Evolutionary conservation across 228 moss, liverwort and hornwort genomes (phyloP), one percentile per base, ranked within the genome.

Genomic region (Sphagnum magellanicum): DNA sequence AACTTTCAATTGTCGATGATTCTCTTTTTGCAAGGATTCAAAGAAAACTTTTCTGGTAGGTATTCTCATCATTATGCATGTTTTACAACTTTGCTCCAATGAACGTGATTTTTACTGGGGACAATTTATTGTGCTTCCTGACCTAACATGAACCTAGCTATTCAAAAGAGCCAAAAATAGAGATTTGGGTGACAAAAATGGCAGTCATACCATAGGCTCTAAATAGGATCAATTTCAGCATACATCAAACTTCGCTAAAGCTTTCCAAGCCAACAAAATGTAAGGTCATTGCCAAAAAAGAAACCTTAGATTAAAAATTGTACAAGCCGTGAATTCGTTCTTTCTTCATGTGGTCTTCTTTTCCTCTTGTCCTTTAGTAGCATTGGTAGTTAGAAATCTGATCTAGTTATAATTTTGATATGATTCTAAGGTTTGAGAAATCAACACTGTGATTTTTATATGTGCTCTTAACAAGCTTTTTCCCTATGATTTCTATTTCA

Each of bases 161-260:
- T 32, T 57, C 49, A 49, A 51, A 48, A 50, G 16, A 3, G 4
- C 50, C n/a, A 52, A 52, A 49, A 50, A 5, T 64, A 15, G 63
- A 6, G 10, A 14, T 32, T 11, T 67, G 16, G 6, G 48, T 15
- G 10, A 53, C 16, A 12, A 14, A 46, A 32, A 32, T 32, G 32
- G 32, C 1, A 32, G 32, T 63, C 0, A 51, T 5, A 58, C 10
- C 49, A 50, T 48, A 52, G 32, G 32, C 32, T 32, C 32, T 32
- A 32, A 32, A 10, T 4, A 46, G 55, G 57, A 4, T 64, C 14
- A 50, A 32, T 7, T 61, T 10, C 49, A 50, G 91, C 73, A 96
- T 96, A 72, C 96, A 96, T 73, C 91, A 91, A 79, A 96, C 96
- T 6, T 96, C 96, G 10, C 91, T 92, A 70, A 96, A 96, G 75